Percentiles rank a stretch among this genome's conserved stretches.
phyloP scores from a whole-genome alignment of 1,284 basidiomycete species.

The Coniophora puteana region DNA sequence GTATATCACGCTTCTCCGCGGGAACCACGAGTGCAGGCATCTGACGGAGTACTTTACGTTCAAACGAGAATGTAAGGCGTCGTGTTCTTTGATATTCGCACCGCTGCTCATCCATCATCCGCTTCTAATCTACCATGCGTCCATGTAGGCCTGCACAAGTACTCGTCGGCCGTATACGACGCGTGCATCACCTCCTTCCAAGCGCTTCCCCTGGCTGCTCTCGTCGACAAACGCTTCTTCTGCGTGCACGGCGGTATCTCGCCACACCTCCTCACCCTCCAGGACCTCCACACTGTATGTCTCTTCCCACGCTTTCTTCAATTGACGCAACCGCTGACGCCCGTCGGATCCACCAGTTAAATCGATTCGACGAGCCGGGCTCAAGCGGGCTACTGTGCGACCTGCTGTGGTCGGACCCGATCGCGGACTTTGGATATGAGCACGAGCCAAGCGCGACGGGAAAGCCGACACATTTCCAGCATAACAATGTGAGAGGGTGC shows the following conservation, averaged over 20 bases:
- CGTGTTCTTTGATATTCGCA: not conserved
- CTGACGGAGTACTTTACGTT: slow-evolving; percentile 97
- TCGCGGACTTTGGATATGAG: slow-evolving; percentile 74
- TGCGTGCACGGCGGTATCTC: slow-evolving; percentile 97
- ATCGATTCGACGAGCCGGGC: slow-evolving; percentile 94
- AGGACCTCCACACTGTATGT: slow-evolving; percentile 75
- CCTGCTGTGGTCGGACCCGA: slow-evolving; percentile 91
- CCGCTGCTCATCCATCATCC: slow-evolving; percentile 1
- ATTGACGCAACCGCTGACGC: slow-evolving; percentile 4
- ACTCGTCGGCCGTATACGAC: slow-evolving; percentile 83
- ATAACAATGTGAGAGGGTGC: slow-evolving; percentile 91
- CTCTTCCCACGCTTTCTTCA: not conserved
- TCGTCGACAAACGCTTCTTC: slow-evolving; percentile 97
- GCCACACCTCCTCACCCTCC: slow-evolving; percentile 81
- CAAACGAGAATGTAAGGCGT: slow-evolving; percentile 90
- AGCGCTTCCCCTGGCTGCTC: slow-evolving; percentile 85
- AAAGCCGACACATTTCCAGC: slow-evolving; percentile 58
- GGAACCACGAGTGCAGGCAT: slow-evolving; percentile 98
- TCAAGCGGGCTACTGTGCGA: slow-evolving; percentile 93
- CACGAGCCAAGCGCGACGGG: slow-evolving; percentile 33
- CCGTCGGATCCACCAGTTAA: slow-evolving; percentile 46
- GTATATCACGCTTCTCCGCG: slow-evolving; percentile 87
- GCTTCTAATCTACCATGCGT: no score
- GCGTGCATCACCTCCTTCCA: slow-evolving; percentile 92
- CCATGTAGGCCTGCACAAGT: slow-evolving; percentile 90